phyloP scores from a whole-genome alignment of 768 basidiomycete species.

The Mycena vitilis region DNA sequence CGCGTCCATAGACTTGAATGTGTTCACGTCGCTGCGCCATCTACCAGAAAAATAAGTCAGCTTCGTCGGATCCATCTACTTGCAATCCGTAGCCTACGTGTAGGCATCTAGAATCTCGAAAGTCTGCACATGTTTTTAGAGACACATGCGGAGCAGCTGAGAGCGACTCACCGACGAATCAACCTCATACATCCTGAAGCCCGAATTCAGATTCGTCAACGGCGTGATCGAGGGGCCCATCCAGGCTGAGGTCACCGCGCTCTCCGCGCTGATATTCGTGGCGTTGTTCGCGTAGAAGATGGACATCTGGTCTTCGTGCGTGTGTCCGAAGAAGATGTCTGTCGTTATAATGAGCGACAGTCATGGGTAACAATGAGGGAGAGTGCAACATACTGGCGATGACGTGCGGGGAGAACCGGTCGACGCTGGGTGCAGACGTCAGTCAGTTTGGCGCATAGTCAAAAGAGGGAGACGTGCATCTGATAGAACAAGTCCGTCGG shows the following conservation, averaged over 20 bases:
- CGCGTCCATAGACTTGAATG: constrained; percentile 67
- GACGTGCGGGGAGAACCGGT: constrained; percentile 83
- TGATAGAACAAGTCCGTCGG: constrained; percentile 48
- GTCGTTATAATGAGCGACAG: constrained; percentile 4
- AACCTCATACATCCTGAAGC: constrained; percentile 79
- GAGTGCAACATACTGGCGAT: constrained; percentile 67
- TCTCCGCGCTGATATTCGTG: constrained; percentile 62
- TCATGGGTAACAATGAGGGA: not conserved
- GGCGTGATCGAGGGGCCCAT: constrained; percentile 79
- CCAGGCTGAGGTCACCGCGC: constrained; percentile 64
- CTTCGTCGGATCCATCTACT: too few species aligned
- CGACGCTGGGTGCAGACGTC: constrained; percentile 49
- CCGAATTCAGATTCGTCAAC: constrained; percentile 76
- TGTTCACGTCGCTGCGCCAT: constrained; percentile 72
- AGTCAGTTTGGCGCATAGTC: too few species aligned
- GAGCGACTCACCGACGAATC: constrained; percentile 66
- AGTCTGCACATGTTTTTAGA: constrained; percentile 54
- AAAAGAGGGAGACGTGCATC: constrained; percentile 34
- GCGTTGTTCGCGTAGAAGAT: constrained; percentile 38
- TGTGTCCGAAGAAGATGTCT: constrained; percentile 84
- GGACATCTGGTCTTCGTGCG: constrained; percentile 33
- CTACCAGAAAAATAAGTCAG: too few species aligned
- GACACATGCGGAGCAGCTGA: not conserved
- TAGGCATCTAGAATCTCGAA: constrained; percentile 84
- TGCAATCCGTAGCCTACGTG: constrained; percentile 46